Percentiles rank a stretch among this genome's conserved stretches.
Evolutionary conservation across 1,284 basidiomycete genomes (phyloP).

Genomic region (Irpex rosettiformis): DNA sequence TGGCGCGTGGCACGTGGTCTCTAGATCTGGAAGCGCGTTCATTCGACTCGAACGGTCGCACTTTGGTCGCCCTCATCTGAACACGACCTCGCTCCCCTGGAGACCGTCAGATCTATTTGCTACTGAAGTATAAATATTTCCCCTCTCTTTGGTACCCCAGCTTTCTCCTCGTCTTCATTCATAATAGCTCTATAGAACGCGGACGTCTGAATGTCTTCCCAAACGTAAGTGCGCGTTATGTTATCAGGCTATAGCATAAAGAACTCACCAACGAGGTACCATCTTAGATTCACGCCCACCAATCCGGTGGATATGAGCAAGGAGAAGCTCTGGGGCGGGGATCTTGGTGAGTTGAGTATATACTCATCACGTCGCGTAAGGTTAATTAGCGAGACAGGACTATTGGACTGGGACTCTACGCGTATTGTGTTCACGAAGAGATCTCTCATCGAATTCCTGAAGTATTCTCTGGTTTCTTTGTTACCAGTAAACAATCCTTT

Average conservation of each 20-base stretch:
- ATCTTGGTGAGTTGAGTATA: conserved; percentile 44
- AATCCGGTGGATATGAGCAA: conserved; percentile 53
- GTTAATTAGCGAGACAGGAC: conserved; percentile 38
- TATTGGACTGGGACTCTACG: conserved; percentile 74
- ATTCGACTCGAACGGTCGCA: background rate
- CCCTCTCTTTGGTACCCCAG: background rate
- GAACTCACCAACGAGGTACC: background rate
- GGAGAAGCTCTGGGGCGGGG: conserved; percentile 66
- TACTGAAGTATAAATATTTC: background rate
- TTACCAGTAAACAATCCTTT: background rate
- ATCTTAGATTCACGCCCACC: conserved; percentile 60
- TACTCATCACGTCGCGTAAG: background rate
- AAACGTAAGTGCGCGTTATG: background rate
- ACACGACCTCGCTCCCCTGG: background rate
- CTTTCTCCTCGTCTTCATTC: background rate
- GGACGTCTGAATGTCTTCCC: conserved; percentile 4
- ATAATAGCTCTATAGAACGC: background rate
- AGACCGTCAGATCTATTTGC: background rate
- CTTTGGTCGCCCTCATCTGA: background rate
- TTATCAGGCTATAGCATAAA: background rate
- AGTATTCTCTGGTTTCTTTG: conserved; percentile 37
- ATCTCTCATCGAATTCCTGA: conserved; percentile 67
- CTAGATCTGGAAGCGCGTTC: background rate
- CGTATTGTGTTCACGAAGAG: conserved; percentile 74
- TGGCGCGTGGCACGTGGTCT: background rate